Evolutionary conservation across 2,329 filamentous ascomycete genomes (phyloP).

Genomic region (Penicillium sp.): DNA sequence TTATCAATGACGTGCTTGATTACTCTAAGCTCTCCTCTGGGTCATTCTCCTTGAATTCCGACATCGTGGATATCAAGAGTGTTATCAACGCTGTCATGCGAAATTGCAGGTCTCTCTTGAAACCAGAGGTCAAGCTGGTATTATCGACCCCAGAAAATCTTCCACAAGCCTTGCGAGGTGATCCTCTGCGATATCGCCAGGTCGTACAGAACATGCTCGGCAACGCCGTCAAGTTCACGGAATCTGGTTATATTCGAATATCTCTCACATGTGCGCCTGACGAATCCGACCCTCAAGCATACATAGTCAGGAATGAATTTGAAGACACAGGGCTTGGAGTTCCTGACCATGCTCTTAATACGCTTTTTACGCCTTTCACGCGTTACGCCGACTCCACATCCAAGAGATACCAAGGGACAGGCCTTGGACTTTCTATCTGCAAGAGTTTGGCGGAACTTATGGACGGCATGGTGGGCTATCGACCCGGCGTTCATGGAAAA

Average conservation of each 20-base stretch:
- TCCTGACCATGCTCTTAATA: conserved; percentile 45
- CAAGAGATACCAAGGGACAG: conserved; percentile 58
- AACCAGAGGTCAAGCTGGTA: conserved; percentile 50
- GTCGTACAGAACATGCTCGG: conserved; percentile 64
- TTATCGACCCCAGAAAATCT: conserved; percentile 47
- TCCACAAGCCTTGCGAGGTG: conserved; percentile 55
- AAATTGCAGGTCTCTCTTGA: conserved; percentile 51
- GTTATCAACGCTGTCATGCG: conserved; percentile 53
- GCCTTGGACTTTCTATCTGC: conserved; percentile 60
- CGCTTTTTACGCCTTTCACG: conserved; percentile 59
- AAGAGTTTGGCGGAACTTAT: conserved; percentile 60
- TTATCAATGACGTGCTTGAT: conserved; percentile 69
- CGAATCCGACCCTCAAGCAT: conserved; percentile 34
- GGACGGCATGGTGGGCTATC: conserved; percentile 56
- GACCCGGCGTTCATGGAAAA: conserved; percentile 46
- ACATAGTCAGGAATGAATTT: conserved; percentile 55
- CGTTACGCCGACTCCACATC: conserved; percentile 58
- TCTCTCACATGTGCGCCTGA: too few relatives aligned
- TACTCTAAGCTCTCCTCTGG: conserved; percentile 65
- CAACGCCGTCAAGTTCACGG: conserved; percentile 66
- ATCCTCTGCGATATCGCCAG: conserved; percentile 62
- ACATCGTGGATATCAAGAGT: conserved; percentile 52
- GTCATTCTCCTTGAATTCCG: conserved; percentile 59
- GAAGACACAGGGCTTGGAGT: conserved; percentile 60
- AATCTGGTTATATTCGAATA: conserved; percentile 53